Percentiles rank a stretch among this genome's conserved stretches.
phyloP scores from a whole-genome alignment of 2,329 filamentous ascomycete species.

The Fusarium scirpi region DNA sequence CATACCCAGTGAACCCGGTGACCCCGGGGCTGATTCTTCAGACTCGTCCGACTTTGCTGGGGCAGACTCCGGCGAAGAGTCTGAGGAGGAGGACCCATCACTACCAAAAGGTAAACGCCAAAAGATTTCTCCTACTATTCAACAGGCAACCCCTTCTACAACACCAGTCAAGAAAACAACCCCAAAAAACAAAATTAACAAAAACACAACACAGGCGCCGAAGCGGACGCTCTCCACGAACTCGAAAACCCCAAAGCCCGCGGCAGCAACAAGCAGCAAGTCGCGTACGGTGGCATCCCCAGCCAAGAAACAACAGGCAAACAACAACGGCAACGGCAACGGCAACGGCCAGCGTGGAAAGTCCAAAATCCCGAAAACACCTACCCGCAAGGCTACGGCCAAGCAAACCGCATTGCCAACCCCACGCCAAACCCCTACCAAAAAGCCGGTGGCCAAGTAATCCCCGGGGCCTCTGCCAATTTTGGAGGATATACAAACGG shows the following conservation, averaged over 20 bases:
- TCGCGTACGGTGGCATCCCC: conserved; percentile 50
- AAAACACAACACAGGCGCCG: conserved; percentile 48
- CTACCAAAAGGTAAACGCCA: conserved; percentile 53
- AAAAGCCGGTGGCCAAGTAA: conserved; percentile 15
- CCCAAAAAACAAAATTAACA: conserved; percentile 51
- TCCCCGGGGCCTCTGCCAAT: not conserved
- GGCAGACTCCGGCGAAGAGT: conserved; percentile 50
- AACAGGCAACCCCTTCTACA: conserved; percentile 40
- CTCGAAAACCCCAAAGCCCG: conserved; percentile 29
- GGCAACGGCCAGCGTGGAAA: conserved; percentile 28
- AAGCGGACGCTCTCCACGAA: conserved; percentile 39
- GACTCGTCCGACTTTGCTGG: conserved; percentile 53
- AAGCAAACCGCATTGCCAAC: conserved; percentile 2
- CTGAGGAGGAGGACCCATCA: conserved; percentile 38
- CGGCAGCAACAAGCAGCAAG: conserved; percentile 34
- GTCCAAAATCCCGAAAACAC: conserved; percentile 3
- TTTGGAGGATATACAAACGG: conserved; percentile 35
- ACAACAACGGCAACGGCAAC: conserved; percentile 10
- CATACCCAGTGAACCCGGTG: conserved; percentile 48
- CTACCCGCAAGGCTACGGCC: conserved; percentile 20
- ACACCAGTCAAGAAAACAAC: conserved; percentile 45
- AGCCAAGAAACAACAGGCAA: conserved; percentile 27
- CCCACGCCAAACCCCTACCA: conserved; percentile 29
- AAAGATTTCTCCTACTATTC: conserved; percentile 42
- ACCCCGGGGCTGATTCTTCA: conserved; percentile 45